Evolutionary conservation across 352 stramenopile genomes (phyloP), one percentile per base, ranked within the genome.

Genomic region (Hyaloperonospora arabidopsidis): DNA sequence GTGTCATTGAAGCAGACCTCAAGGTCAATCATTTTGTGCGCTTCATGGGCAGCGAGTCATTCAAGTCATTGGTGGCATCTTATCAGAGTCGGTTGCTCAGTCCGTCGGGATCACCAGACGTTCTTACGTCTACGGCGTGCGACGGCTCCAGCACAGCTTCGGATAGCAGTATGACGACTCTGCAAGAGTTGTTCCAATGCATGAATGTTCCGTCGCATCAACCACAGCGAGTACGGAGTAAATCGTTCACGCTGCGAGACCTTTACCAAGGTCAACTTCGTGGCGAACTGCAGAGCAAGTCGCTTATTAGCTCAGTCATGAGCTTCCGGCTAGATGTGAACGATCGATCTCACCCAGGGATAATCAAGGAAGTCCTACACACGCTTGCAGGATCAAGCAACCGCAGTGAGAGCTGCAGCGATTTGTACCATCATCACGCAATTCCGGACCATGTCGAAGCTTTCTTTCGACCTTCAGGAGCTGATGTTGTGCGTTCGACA

Each of bases 11-110:
- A 54, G 72, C 84, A 39, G 72, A 89, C 23, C 68, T 93, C 28
- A 80, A 84, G 38, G 79, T 93, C 40, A 91, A 93, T 59, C 79
- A 93, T 49, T 93, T 93, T 58, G 80, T 93, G 28, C 78, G 83
- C 5, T 93, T 93, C 51, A 90, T 93, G 76, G 68, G 70, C 25
- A 90, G 79, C 44, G 70, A 82, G 17, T 87, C 76, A 32, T 91
- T 93, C 62, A 85, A 85, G 63, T 78, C 76, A 17, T 62, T 93
- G 17, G 78, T 91, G 3, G 68, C 70, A 11, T 89, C 76, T 1
- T 90, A 86, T 47, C 79, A 89, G 52, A 87, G 78, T 45, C 79
- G 79, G 0, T 61, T 90, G 40, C 61, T 93, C 6, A 88, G 79
- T 58, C 79, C 80, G 6, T 86, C 71, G 12, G 71, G 67, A 15